A percentile compares a stretch with the other conserved stretches of the same genome.
phyloP scores from a whole-genome alignment of 1,284 basidiomycete genomes.

The Malassezia globosa region DNA sequence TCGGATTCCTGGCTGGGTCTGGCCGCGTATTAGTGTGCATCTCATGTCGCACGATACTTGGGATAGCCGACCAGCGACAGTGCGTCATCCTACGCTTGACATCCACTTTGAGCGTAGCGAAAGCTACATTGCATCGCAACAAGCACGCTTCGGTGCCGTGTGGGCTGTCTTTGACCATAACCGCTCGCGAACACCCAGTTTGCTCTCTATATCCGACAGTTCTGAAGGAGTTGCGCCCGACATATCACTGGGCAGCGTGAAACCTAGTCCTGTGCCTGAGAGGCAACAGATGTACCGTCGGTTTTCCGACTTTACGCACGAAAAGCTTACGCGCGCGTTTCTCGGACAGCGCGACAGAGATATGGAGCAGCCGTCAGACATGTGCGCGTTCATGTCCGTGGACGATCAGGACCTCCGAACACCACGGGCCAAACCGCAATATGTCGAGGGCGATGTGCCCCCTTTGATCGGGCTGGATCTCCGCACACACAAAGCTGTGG shows the following conservation, averaged over 20 bases:
- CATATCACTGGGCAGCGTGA: background rate
- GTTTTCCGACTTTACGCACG: background rate
- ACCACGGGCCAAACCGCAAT: slow-evolving; percentile 8
- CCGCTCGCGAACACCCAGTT: slow-evolving; percentile 6
- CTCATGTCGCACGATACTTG: slow-evolving; percentile 1
- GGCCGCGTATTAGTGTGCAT: slow-evolving; percentile 23
- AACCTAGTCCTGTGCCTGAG: background rate
- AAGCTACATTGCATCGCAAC: slow-evolving; percentile 9
- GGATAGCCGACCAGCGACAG: slow-evolving; percentile 10
- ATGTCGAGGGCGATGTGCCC: slow-evolving; percentile 5
- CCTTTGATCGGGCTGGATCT: background rate
- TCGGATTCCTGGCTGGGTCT: slow-evolving; percentile 31
- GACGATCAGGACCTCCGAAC: slow-evolving; percentile 8
- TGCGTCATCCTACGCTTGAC: slow-evolving; percentile 36
- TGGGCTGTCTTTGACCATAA: background rate
- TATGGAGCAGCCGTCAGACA: background rate
- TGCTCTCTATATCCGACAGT: slow-evolving; percentile 1
- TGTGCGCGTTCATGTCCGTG: background rate
- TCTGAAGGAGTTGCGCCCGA: background rate
- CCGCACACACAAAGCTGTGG: too few relatives aligned
- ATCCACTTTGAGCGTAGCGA: slow-evolving; percentile 28
- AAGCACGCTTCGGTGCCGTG: slow-evolving; percentile 5
- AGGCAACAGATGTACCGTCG: background rate
- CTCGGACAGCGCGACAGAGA: background rate
- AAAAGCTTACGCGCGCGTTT: background rate